Conservation (phyloP, 108 stramenopile genomes). For the Conticribra guillardii region DNA sequence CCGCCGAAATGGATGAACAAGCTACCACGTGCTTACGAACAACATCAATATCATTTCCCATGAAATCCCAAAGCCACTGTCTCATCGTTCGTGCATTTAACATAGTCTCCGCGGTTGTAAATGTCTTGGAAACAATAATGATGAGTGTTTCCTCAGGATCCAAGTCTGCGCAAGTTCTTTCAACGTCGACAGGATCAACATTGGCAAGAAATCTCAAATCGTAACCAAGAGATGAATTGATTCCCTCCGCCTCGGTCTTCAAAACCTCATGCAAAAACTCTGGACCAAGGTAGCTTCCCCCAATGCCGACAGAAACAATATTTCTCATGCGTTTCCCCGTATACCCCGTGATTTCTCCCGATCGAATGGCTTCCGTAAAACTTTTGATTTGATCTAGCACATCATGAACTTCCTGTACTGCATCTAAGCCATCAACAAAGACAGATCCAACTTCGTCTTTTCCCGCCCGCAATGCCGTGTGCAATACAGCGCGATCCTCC, state of each 20-base stretch:
- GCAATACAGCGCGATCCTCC: constrained; percentile 96
- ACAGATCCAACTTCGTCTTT: constrained; percentile 63
- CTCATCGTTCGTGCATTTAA: constrained; percentile 97
- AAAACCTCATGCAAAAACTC: constrained; percentile 97
- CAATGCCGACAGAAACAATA: constrained; percentile 98
- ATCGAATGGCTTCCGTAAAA: constrained; percentile 91
- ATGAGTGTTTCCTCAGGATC: constrained; percentile 93
- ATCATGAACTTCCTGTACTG: constrained; percentile 90
- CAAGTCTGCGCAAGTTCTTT: constrained; percentile 92
- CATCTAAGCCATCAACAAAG: constrained; percentile 89
- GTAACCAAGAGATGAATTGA: constrained; percentile 86
- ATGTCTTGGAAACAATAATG: constrained; percentile 98
- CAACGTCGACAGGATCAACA: constrained; percentile 99
- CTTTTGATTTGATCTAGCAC: constrained; percentile 89
- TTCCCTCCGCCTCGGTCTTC: constrained; percentile 91
- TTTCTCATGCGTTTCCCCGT: constrained; percentile 95
- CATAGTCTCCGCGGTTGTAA: constrained; percentile 99
- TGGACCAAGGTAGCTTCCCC: constrained; percentile 96
- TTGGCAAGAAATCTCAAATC: constrained; percentile 95
- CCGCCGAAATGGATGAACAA: constrained; percentile 76
- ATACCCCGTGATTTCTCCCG: constrained; percentile 87
- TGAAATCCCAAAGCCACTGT: constrained; percentile 97
- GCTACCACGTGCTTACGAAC: constrained; percentile 96
- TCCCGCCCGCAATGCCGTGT: constrained; percentile 95
- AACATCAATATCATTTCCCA: constrained; percentile 91